Evolutionary conservation across 352 stramenopile genomes (phyloP).

Genomic region (Phytopythium boreale): DNA sequence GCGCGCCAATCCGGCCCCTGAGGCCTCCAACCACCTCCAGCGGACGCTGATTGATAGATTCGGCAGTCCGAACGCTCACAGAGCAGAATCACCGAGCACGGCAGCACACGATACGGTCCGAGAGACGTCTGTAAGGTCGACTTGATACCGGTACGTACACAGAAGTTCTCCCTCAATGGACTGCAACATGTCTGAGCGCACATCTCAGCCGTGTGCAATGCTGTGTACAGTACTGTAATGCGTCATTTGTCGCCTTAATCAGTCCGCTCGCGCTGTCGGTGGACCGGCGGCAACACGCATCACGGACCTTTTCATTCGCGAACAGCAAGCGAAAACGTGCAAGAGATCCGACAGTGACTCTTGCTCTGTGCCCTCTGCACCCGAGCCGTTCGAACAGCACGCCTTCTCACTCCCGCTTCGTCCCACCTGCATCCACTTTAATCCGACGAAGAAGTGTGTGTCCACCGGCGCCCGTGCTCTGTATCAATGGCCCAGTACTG

Average conservation of each 20-base stretch:
- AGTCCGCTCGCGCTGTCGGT: not conserved
- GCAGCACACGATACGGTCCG: too few species aligned
- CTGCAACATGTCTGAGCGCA: too few species aligned
- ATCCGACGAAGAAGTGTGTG: not conserved
- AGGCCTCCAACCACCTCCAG: too few species aligned
- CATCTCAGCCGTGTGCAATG: not conserved
- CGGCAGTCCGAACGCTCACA: too few species aligned
- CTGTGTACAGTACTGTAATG: too few species aligned
- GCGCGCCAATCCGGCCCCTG: too few species aligned
- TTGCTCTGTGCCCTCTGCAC: not conserved
- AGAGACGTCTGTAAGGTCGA: too few species aligned
- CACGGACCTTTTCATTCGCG: not conserved
- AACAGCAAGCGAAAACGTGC: not conserved
- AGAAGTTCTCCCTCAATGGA: too few species aligned
- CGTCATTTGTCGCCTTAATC: not conserved
- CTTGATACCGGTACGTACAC: too few species aligned
- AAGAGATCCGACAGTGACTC: not conserved
- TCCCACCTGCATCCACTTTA: conserved; percentile 2
- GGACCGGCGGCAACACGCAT: not conserved
- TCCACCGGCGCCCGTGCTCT: not conserved
- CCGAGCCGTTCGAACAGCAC: not conserved
- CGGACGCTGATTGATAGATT: too few species aligned
- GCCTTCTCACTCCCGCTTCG: not conserved
- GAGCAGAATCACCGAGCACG: too few species aligned
- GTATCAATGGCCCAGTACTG: too few species aligned